Base-by-base conservation (phyloP, 148 eudicot genomes). In the Vaccinium vitisidaea region DNA sequence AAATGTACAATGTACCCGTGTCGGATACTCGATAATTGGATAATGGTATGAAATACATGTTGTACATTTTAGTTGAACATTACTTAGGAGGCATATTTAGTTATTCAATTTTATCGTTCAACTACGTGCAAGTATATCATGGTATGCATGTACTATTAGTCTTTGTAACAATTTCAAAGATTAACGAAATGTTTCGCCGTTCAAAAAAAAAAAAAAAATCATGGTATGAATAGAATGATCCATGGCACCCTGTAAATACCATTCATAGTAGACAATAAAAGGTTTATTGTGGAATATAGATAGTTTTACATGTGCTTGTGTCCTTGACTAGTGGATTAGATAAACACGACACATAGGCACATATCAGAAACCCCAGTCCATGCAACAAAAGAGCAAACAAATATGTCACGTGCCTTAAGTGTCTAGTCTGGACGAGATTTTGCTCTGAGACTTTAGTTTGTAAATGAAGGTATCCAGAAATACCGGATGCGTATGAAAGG, bases 401-500 rank as follows among this genome's bases (percentile, higher is more conserved):
- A 15, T 12, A 7, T 5, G 13, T 30, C 10, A 32, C 63, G 32
- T 21, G 21, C 69, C 43, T 25, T 70, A 25, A 30, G 79, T 50
- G 53, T 36, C 21, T 27, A 18, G 48, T 75, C 49, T 85, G 76
- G 16, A 16, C 48, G 30, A 23, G 19, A 27, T 58, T 27, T 83
- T 48, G 27, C 2, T 5, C 23, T 61, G n/a, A 75, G 46, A 85
- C 52, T 82, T 70, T 74, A 78, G 27, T 58, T 55, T 52, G 13
- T 25, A 59, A 21, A 21, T 84, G 73, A 80, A 95, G 98, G 93
- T 95, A 95, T 86, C 79, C 89, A 9, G 98, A 94, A 83, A 89
- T 94, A 70, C 95, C 98, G 5, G 98, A 94, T 90, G 93, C 98
- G 65, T 96, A 96, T 49, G 98, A 96, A 89, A 89, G 92, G 88